Conservation (phyloP, 2,329 filamentous ascomycete genomes). For the Conoideocrella luteorostrata region DNA sequence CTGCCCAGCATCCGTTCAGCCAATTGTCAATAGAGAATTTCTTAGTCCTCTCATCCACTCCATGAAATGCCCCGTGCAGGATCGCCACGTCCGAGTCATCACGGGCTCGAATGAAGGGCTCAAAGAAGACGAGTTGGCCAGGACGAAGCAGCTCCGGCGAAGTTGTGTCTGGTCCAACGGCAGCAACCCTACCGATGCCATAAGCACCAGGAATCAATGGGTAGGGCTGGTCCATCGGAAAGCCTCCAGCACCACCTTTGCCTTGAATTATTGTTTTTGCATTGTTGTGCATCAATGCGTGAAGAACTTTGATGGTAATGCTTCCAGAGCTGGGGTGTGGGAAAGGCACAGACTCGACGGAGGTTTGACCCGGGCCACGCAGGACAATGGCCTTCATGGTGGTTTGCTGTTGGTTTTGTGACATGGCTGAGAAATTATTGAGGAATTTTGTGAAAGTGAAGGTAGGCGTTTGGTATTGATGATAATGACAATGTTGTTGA, state of each 20-base stretch:
- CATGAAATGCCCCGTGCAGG: too few species aligned
- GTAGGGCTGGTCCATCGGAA: conserved; percentile 16
- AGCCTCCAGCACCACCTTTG: neutral
- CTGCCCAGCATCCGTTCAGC: too few species aligned
- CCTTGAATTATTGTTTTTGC: neutral
- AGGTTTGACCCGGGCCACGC: neutral
- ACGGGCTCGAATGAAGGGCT: too few species aligned
- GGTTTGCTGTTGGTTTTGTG: neutral
- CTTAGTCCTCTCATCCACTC: too few species aligned
- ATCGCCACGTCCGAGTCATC: too few species aligned
- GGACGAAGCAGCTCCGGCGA: conserved; percentile 16
- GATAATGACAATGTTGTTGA: too few species aligned
- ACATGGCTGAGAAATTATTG: neutral
- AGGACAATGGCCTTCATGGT: conserved; percentile 3
- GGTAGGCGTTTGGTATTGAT: too few species aligned
- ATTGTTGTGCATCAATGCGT: neutral
- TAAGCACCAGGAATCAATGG: conserved; percentile 26
- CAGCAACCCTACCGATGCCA: conserved; percentile 29
- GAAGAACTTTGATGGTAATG: neutral
- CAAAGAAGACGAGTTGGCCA: too few species aligned
- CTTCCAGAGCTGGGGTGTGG: neutral
- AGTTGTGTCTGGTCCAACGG: conserved; percentile 26
- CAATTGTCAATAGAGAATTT: too few species aligned
- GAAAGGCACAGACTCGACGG: neutral
- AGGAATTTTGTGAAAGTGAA: too few species aligned